A percentile compares a stretch with the other conserved stretches of the same genome.
phyloP scores from a whole-genome alignment of 78 protist species.

The Dictyostelium capitatum region DNA sequence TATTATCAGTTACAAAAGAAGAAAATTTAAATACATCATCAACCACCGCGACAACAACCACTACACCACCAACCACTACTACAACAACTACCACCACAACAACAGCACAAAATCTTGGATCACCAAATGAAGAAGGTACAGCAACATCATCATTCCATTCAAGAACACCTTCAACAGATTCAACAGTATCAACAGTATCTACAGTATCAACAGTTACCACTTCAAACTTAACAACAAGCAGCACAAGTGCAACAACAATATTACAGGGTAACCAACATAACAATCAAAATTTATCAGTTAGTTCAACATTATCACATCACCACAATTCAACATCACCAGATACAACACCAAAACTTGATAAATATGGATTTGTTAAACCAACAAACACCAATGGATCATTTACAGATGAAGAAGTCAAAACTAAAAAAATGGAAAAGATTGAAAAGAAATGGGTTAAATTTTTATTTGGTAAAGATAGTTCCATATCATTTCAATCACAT shows the following conservation, averaged over 20 bases:
- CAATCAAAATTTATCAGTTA: neutral
- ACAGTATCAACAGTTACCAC: slow-evolving; percentile 5
- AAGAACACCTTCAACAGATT: slow-evolving; percentile 31
- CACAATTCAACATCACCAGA: slow-evolving; percentile 46
- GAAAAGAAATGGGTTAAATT: slow-evolving; percentile 59
- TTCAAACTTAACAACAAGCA: neutral
- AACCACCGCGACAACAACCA: neutral
- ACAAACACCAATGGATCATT: neutral
- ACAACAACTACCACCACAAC: neutral
- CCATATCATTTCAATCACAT: neutral
- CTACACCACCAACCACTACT: neutral
- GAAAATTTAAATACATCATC: neutral
- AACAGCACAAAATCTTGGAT: neutral
- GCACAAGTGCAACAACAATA: neutral
- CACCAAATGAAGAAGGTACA: slow-evolving; percentile 15
- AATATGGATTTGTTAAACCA: slow-evolving; percentile 70
- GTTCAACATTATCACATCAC: neutral
- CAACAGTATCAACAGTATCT: neutral
- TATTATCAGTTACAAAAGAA: neutral
- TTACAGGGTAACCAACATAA: neutral
- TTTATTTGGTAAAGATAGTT: neutral
- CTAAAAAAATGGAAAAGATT: slow-evolving; percentile 50
- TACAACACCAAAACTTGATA: slow-evolving; percentile 64
- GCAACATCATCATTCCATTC: neutral
- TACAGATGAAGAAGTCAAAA: slow-evolving; percentile 32